Evolutionary conservation across 1,284 basidiomycete species (phyloP), one percentile per base, ranked within the genome.

Genomic region (Rhizopogon parksii): DNA sequence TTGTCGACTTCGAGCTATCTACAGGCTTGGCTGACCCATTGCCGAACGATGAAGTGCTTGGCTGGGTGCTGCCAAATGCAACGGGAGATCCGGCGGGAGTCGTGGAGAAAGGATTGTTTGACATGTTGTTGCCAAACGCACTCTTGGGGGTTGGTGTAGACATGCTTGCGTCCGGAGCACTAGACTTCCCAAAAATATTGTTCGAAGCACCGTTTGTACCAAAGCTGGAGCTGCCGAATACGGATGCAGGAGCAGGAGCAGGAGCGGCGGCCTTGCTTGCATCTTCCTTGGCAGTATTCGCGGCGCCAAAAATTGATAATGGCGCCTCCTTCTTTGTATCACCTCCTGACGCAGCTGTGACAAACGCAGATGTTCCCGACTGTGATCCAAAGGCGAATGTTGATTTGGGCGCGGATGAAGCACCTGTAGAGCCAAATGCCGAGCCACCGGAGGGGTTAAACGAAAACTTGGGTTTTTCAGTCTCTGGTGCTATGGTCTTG

Each of bases 351-450:
- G 38, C 40, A 40, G 34, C 34, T 34, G 49, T 46, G n/a, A 38
- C 46, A 40, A 37, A 36, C 17, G 43, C 36, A 39, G 42, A 39
- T 25, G 40, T 39, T 4, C 43, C 19, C 4, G 24, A 36, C 9
- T 49, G 40, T 17, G 49, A 19, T 38, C 60, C 55, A 14, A 69
- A 63, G 32, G 56, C 56, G 24, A 58, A 52, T 6, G 59, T 50
- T 6, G 51, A 38, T 32, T 68, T 59, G 12, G 62, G 48, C 24
- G 60, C 59, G 35, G 57, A 40, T 27, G 51, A 36, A 17, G 51
- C 42, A 11, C 49, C 36, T 19, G 57, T 19, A 21, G 36, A 38
- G 14, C 47, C 17, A 21, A 32, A 45, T 6, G 17, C 30, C n/a
- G 42, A 34, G 32, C 30, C 4, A 45, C 42, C 7, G 14, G 42